Base-by-base conservation (phyloP, 208 protist species). In the Plasmodiophora brassicae region DNA sequence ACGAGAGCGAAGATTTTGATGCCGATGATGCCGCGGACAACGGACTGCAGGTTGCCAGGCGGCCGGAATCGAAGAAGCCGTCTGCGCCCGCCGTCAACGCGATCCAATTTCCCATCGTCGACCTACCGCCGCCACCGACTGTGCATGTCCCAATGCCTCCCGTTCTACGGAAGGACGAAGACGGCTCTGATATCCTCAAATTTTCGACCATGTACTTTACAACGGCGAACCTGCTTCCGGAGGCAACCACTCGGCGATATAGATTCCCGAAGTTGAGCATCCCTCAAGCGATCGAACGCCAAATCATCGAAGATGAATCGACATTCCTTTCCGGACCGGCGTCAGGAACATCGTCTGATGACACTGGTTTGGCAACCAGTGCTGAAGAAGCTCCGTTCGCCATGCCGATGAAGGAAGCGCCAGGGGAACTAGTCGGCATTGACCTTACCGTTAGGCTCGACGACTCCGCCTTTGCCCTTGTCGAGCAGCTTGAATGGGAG, bases 1-100 rank as follows among this genome's bases (percentile, higher is more conserved):
- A 38, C 65, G 65, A 78, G 32, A 78, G 65, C 65, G 65, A 78
- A 78, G 65, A 78, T 32, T 78, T 78, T 38, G 65, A 78, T 78
- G 65, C 5, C 14, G 65, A 78, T 32, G 65, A 78, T 78, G 14
- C 10, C 65, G 14, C 20, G 32, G 5, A 78, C 5, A 5, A 5
- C 65, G n/a, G n/a, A n/a, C n/a, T n/a, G n/a, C n/a, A n/a, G n/a
- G n/a, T n/a, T n/a, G n/a, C n/a, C n/a, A n/a, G n/a, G n/a, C n/a
- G n/a, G n/a, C n/a, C n/a, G n/a, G n/a, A n/a, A n/a, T n/a, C n/a
- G n/a, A n/a, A n/a, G n/a, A n/a, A n/a, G n/a, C n/a, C n/a, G n/a
- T n/a, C n/a, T n/a, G n/a, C n/a, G n/a, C 5, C 65, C 65, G n/a
- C 65, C 65, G 32, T 78, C 65, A 57, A 57, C 14, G 20, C n/a